Evolutionary conservation across 2,329 filamentous ascomycete genomes (phyloP).

Genomic region (Sporothrix protearum): DNA sequence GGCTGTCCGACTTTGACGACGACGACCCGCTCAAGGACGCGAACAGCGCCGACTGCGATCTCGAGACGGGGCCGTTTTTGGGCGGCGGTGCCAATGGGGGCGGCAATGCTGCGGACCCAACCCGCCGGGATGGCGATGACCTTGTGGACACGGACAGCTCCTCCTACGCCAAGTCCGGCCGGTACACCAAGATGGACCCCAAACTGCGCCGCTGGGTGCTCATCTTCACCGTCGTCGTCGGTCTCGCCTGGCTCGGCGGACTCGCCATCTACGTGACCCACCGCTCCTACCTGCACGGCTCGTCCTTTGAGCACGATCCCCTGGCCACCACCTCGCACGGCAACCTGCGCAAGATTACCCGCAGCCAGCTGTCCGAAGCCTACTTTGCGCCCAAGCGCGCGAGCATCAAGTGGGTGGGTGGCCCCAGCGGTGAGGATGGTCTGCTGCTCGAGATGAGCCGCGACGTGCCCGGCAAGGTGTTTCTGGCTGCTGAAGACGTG

Average conservation of each 20-base stretch:
- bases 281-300: slow-evolving; percentile 63
- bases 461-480: slow-evolving; percentile 58
- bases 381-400: slow-evolving; percentile 63
- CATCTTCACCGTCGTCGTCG: slow-evolving; percentile 57
- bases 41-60: slow-evolving; percentile 40
- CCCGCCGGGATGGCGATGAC: slow-evolving; percentile 28
- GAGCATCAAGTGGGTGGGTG: slow-evolving; percentile 72
- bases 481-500: slow-evolving; percentile 83
- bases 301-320: slow-evolving; percentile 63
- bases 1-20: slow-evolving; percentile 39
- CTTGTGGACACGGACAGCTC: slow-evolving; percentile 26
- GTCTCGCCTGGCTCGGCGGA: slow-evolving; percentile 65
- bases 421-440: slow-evolving; percentile 75
- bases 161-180: slow-evolving; percentile 19
- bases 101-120: slow-evolving; percentile 30
- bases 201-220: slow-evolving; percentile 61
- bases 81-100: slow-evolving; percentile 37
- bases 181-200: slow-evolving; percentile 58
- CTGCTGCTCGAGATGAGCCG: slow-evolving; percentile 69
- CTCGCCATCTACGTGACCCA: slow-evolving; percentile 63
- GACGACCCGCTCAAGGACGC: slow-evolving; percentile 46
- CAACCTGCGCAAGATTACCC: slow-evolving; percentile 66
- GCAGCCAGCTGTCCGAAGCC: slow-evolving; percentile 66
- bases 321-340: slow-evolving; percentile 58
- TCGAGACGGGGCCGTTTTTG: slow-evolving; percentile 55